phyloP scores from a whole-genome alignment of 228 moss, liverwort and hornwort genomes.

The Sphagnum fallax region DNA sequence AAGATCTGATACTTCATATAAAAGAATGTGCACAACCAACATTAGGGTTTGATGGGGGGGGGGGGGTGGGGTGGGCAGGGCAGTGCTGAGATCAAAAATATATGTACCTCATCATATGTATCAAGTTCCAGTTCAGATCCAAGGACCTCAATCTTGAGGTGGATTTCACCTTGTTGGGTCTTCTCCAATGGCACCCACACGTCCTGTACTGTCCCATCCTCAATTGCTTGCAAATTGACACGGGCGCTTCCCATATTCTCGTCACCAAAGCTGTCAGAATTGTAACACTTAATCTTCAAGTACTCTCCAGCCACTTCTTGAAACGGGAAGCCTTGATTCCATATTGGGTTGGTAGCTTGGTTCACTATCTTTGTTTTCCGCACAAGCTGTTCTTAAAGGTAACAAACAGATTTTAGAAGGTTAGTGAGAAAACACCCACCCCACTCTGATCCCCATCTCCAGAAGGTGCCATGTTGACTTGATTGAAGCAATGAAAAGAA shows the following conservation, averaged over 20 bases:
- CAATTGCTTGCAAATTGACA: slow-evolving; percentile 92
- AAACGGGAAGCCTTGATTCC: slow-evolving; percentile 84
- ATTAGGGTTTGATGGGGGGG: too few species aligned
- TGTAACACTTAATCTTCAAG: slow-evolving; percentile 92
- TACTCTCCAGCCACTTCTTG: slow-evolving; percentile 96
- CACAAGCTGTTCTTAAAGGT: slow-evolving; percentile 38
- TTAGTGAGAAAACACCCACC: too few species aligned
- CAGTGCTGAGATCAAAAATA: too few species aligned
- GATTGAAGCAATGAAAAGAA: too few species aligned
- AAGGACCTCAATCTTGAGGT: slow-evolving; percentile 84
- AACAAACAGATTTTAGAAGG: too few species aligned
- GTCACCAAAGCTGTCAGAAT: slow-evolving; percentile 93
- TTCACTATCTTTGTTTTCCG: slow-evolving; percentile 94
- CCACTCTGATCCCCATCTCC: too few species aligned
- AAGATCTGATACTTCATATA: too few species aligned
- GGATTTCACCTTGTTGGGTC: slow-evolving; percentile 94
- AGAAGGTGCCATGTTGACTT: too few species aligned
- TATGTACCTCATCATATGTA: slow-evolving; percentile 48
- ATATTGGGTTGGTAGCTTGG: slow-evolving; percentile 89
- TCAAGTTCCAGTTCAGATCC: slow-evolving; percentile 45
- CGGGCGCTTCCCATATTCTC: slow-evolving; percentile 97
- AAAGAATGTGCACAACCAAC: too few species aligned
- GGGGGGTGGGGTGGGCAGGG: too few species aligned
- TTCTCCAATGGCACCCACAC: slow-evolving; percentile 98
- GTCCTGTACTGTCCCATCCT: slow-evolving; percentile 68